Evolutionary conservation across 1,284 basidiomycete species (phyloP), one percentile per base, ranked within the genome.

Genomic region (Marasmius tenuissimus): DNA sequence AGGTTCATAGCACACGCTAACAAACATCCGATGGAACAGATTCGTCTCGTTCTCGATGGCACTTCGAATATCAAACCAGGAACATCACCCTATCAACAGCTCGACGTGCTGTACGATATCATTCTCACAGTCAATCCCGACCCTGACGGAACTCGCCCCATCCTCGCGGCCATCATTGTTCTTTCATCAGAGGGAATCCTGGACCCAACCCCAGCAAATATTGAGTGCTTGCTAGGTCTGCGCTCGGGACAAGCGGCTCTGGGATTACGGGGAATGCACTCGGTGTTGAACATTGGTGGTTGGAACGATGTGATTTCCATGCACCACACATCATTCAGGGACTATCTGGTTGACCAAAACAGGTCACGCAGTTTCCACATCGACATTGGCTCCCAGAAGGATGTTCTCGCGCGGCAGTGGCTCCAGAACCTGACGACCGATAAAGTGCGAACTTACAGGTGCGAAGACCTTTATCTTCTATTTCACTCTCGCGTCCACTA

Each of bases 101-200:
- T 62, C 10, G 63, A 64, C 51, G 42, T 34, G 42, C 50, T 64
- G 3, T 64, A 64, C 27, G 42, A 48, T 6, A 51, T 56, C 38
- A 61, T 64, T 16, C 42, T 64, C 12, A 59, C 58, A 9, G 1
- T 34, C 18, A 39, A 39, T 42, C n/a, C 49, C 8, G 35, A 37
- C 9, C 33, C 20, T 5, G 11, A 12, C 20, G 12, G 40, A 18
- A 4, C 38, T 51, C 33, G 45, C 38, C 47, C 5, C 18, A 27
- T 18, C 10, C 48, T 49, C 12, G 10, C 48, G 27, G 2, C 48
- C 10, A 20, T 20, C 6, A 5, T 27, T 2, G 18, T 14, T 3
- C 18, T 18, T 4, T 27, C 27, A 4, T 27, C 4, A 27, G 27
- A 27, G 3, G 11, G 3, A 1, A 16, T 11, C 18, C 10, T n/a